Base-by-base conservation (phyloP, 1,284 basidiomycete genomes). In the Lentinus polychrous region DNA sequence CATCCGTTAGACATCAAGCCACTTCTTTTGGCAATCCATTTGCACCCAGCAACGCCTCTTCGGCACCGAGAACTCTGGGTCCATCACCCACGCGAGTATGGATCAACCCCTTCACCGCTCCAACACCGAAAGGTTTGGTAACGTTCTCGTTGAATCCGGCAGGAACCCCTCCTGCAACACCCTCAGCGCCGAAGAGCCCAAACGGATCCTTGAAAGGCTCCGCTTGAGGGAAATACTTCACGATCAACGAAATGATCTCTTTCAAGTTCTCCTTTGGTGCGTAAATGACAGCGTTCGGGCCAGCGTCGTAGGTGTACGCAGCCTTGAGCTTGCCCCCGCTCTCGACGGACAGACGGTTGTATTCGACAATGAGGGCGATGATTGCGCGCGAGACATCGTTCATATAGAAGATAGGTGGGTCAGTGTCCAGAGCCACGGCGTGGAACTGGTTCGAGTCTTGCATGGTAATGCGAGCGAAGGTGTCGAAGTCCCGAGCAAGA, bases 361-460 rank as follows among this genome's bases (percentile, higher is more conserved):
- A 84, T 70, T 98, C 96, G 50, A 91, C 87, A 54, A 99, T 77
- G 57, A 95, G 68, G 4, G 83, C 75, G 60, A 96, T 90, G 69
- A 97, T 90, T 23, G 88, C 69, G 24, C 87, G 79, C 54, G 85
- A 90, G 57, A 94, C 91, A 67, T 99, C 95, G 74, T 98, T 99
- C 81, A 99, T 86, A 76, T 99, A 99, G 68, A 99, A 98, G 70
- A 99, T 99, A 41, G 95, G 96, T 1, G 95, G 96, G 42, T 86
- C 79, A 0, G 95, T 99, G 72, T 99, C 96, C 57, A 99, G 84
- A 52, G 90, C 91, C 58, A 96, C 92, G 20, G 95, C 94, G 66
- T 99, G 95, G 81, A 99, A 99, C 71, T 92, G 88, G 73, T 97
- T 99, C 52, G 92, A 95, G 68, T 99, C 95, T 51, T 81, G 83